Evolutionary conservation across 768 basidiomycete species (phyloP), one percentile per base, ranked within the genome.

Genomic region (Rossbeevera mucosa): DNA sequence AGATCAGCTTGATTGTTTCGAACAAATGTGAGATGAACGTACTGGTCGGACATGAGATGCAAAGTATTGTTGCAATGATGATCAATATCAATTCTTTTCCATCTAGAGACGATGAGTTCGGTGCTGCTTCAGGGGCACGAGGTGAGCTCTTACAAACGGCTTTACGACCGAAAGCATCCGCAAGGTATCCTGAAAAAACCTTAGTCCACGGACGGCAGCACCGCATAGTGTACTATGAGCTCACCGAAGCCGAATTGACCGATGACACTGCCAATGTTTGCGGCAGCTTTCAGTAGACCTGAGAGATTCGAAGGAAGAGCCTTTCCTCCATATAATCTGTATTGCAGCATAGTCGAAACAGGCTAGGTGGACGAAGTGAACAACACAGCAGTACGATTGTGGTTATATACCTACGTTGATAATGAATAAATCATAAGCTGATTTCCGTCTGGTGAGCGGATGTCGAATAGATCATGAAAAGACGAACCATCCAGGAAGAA

Each of bases 31-130:
- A 3, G 33, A 42, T 5, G 28, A 28, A 54, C 65, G 30, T 50
- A 72, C 74, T 82, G 5, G 86, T 86, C 0, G 88, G 88, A 13
- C 76, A 80, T 2, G 82, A 79, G 51, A 90, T 73, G 25, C 76
- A 78, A 30, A 89, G 66, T 61, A 90, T 87, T 2, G 88, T 90
- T 0, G 85, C 87, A 47, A 89, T 55, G 61, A 91, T 89, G 58
- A 88, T 88, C 52, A 91, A 71, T 79, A 89, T 85, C 47, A 91
- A 77, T 61, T 90, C 88, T 64, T 88, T 86, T 8, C 87, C 86
- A 56, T 88, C 83, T 82, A 62, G 43, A 26, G 47, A 9, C 25
- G 11, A 29, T 59, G 40, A 62, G 56, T n/a, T 11, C 48, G 16
- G 38, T 6, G 18, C 26, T 7, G 1, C 25, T 26, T 31, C 41